Base-by-base conservation (phyloP, 1,139 yeast species). In the Saccharomyces hybrid region DNA sequence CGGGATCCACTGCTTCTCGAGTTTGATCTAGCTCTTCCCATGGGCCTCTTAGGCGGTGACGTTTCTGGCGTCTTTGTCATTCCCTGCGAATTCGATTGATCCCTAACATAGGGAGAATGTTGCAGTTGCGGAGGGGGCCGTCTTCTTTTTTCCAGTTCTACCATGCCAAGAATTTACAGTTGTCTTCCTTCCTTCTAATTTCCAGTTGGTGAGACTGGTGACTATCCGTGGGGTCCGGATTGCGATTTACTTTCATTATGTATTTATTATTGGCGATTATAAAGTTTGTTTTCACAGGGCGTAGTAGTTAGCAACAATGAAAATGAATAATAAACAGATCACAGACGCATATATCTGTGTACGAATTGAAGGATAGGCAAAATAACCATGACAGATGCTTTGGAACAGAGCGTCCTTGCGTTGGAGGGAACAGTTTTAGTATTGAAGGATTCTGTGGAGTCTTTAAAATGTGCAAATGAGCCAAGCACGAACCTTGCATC, bases 1-100 rank as follows among this genome's bases (percentile, higher is more conserved):
- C 62, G 50, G 1, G 69, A 60, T 3, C 71, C 70, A 48, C 58
- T 60, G 54, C 70, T 67, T 51, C 66, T 62, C 5, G 72, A 68
- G 53, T 68, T 67, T 2, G 72, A 66, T 47, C 72, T 62, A 19
- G 62, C 55, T 46, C 71, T 59, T 16, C 60, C 60, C 23, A 44
- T 41, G 5, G 51, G 28, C 19, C 60, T 51, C 46, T 57, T 54
- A 8, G 34, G 28, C 28, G 38, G 42, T 31, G 50, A 14, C 42
- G 28, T 47, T 41, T 46, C 32, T 8, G 27, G 34, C 16, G 53
- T 25, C 26, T 52, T 44, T 23, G 55, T 47, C 5, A 31, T 32
- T 29, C 34, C 47, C 31, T 29, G 14, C 23, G 34, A 47, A 29
- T 46, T 27, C 50, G 52, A 8, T 47, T 23, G 16, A 46, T 46